phyloP scores from a whole-genome alignment of 1,139 yeast genomes.

The Meyerozyma athensensis region DNA sequence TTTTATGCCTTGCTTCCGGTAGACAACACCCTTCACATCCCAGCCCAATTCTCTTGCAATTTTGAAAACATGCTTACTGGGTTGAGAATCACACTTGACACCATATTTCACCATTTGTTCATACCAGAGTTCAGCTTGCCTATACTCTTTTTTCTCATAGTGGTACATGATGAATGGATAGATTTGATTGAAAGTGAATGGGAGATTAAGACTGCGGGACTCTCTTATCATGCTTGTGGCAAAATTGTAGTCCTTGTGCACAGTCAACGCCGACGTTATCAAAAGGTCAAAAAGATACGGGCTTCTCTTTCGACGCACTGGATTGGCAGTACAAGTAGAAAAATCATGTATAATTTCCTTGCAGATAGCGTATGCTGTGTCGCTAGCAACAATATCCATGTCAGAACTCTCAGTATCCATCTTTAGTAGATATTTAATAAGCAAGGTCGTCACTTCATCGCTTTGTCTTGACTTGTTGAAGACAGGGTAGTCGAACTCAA shows the following conservation, averaged over 20 bases:
- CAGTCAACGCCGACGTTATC: constrained; percentile 24
- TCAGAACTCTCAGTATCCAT: constrained; percentile 16
- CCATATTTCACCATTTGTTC: constrained; percentile 31
- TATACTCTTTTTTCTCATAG: constrained; percentile 26
- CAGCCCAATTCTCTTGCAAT: constrained; percentile 36
- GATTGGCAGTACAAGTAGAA: constrained; percentile 13
- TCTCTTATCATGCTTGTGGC: constrained; percentile 28
- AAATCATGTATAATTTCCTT: constrained; percentile 24
- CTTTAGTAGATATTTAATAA: constrained; percentile 28
- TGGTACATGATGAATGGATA: constrained; percentile 39
- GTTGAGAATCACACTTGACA: constrained; percentile 23
- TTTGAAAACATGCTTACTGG: constrained; percentile 26
- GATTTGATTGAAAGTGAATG: constrained; percentile 37
- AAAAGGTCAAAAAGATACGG: constrained; percentile 28
- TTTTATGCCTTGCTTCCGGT: constrained; percentile 22
- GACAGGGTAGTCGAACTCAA: neutral
- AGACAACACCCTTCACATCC: constrained; percentile 31
- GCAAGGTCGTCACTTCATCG: constrained; percentile 26
- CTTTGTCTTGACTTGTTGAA: constrained; percentile 11
- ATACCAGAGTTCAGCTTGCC: constrained; percentile 36
- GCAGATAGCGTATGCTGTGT: constrained; percentile 25
- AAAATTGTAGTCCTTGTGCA: constrained; percentile 31
- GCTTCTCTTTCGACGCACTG: constrained; percentile 13
- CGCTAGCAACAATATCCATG: constrained; percentile 17
- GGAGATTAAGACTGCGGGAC: constrained; percentile 23